These are phyloP conservation scores for Metahyphopichia silvanorum DNA, from an alignment of 805 yeast genomes.

Conservation along the genomic window DNA sequence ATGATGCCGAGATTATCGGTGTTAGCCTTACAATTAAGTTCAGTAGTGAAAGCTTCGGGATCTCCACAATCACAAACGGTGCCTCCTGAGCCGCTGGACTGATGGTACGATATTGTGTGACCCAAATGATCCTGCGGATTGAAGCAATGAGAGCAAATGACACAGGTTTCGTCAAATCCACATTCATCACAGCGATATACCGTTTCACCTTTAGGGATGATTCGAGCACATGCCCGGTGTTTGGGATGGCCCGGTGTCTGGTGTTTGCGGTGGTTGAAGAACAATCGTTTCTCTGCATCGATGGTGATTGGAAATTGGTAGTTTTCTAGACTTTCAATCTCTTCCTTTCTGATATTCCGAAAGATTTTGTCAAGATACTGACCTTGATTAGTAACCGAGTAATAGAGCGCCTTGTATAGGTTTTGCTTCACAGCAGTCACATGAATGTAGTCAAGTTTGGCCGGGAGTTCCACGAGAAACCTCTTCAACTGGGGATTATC, in stretches of 20 bases:
- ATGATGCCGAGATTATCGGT: slow-evolving; percentile 3
- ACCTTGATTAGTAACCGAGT: slow-evolving; percentile 37
- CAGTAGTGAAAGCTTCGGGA: slow-evolving; percentile 54
- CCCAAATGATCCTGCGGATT: slow-evolving; percentile 63
- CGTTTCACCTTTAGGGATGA: slow-evolving; percentile 58
- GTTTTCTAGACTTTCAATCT: slow-evolving; percentile 10
- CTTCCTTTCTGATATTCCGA: slow-evolving; percentile 21
- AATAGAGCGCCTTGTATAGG: slow-evolving; percentile 28
- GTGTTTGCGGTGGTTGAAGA: slow-evolving; percentile 9
- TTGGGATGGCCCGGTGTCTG: slow-evolving; percentile 39
- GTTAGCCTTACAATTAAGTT: slow-evolving; percentile 46
- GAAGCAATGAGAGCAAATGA: slow-evolving; percentile 70
- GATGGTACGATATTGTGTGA: slow-evolving; percentile 58
- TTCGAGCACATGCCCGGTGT: slow-evolving; percentile 68
- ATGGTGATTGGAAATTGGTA: slow-evolving; percentile 8
- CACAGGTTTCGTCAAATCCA: slow-evolving; percentile 77
- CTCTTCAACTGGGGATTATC: slow-evolving; percentile 12
- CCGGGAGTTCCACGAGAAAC: slow-evolving; percentile 26
- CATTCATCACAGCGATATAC: slow-evolving; percentile 75
- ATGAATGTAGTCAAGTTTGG: slow-evolving; percentile 10
- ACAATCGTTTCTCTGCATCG: slow-evolving; percentile 7
- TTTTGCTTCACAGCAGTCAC: slow-evolving; percentile 13
- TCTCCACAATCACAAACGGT: slow-evolving; percentile 80
- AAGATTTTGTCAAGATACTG: slow-evolving; percentile 28
- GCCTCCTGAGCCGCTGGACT: slow-evolving; percentile 43